phyloP scores from a whole-genome alignment of 2,329 filamentous ascomycete genomes.

The Neofusicoccum laricinum region DNA sequence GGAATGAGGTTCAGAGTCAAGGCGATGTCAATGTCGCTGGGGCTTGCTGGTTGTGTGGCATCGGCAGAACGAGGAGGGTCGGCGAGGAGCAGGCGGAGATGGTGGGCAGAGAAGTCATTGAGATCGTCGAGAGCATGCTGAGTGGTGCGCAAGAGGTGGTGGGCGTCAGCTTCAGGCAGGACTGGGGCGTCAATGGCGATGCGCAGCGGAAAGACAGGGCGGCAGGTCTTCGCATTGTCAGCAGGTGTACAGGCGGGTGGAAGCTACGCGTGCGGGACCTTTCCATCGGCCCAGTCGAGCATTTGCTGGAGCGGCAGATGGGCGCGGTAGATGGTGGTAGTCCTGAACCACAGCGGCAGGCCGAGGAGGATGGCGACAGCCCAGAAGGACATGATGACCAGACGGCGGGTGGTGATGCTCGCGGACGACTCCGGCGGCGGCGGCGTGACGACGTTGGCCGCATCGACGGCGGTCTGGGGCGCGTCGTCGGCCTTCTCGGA shows the following conservation, averaged over 20 bases:
- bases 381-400: conserved; percentile 89
- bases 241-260: not conserved
- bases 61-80: conserved; percentile 21
- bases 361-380: conserved; percentile 77
- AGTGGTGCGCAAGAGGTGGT: conserved; percentile 72
- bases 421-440: conserved; percentile 77
- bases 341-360: conserved; percentile 92
- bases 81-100: conserved; percentile 68
- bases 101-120: conserved; percentile 82
- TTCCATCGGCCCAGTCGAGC: conserved; percentile 87
- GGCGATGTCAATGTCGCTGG: conserved; percentile 52
- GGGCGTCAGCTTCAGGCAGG: conserved; percentile 64
- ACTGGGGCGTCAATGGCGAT: conserved; percentile 72
- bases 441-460: not conserved
- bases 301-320: conserved; percentile 79
- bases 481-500: not conserved
- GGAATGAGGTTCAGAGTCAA: conserved; percentile 70
- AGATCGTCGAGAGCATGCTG: conserved; percentile 84
- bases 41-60: not conserved
- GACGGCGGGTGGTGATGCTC: conserved; percentile 66
- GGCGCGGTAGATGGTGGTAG: conserved; percentile 87
- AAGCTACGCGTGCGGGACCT: conserved; percentile 53
- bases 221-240: conserved; percentile 65
- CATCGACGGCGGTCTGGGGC: not conserved
- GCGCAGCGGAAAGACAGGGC: conserved; percentile 80